Percentiles rank a stretch among this genome's conserved stretches.
Conservation (phyloP, 1,284 basidiomycete genomes). For the Sporisorium exsertum region DNA sequence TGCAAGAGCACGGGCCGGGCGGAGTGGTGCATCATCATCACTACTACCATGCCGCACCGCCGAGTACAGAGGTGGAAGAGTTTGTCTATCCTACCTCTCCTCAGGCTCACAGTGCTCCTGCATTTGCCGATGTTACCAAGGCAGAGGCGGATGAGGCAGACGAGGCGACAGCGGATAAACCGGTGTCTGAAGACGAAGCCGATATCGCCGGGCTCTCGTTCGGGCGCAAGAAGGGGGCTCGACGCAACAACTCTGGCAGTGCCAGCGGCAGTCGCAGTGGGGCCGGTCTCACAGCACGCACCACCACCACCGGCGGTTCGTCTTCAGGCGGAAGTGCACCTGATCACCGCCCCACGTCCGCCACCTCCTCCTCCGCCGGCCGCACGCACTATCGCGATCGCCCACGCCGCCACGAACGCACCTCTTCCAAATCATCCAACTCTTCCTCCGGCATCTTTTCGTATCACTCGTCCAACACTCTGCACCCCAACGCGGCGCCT, state of each 20-base stretch:
- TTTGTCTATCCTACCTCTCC: constrained; percentile 10
- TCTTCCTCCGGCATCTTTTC: constrained; percentile 39
- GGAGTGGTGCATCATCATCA: constrained; percentile 60
- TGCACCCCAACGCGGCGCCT: constrained; percentile 5
- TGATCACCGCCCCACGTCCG: constrained; percentile 3
- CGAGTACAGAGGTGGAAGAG: constrained; percentile 6
- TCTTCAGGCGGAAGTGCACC: constrained; percentile 38
- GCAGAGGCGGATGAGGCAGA: not conserved
- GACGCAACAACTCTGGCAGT: constrained; percentile 24
- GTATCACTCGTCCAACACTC: constrained; percentile 14
- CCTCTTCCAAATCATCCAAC: constrained; percentile 33
- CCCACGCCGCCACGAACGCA: constrained; percentile 55
- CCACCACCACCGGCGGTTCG: constrained; percentile 16
- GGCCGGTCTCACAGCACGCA: constrained; percentile 17
- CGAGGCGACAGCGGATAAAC: constrained; percentile 12
- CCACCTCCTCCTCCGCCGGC: constrained; percentile 18
- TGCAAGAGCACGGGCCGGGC: constrained; percentile 38
- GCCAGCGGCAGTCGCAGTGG: constrained; percentile 30
- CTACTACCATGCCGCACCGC: constrained; percentile 52
- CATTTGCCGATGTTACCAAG: not conserved
- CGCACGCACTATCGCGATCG: constrained; percentile 46
- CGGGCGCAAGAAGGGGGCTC: constrained; percentile 30
- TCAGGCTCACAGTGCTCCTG: not conserved
- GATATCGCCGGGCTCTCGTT: constrained; percentile 61
- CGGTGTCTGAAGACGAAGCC: constrained; percentile 57